phyloP scores from a whole-genome alignment of 306 rosid species.

The Sesbania bispinosa region DNA sequence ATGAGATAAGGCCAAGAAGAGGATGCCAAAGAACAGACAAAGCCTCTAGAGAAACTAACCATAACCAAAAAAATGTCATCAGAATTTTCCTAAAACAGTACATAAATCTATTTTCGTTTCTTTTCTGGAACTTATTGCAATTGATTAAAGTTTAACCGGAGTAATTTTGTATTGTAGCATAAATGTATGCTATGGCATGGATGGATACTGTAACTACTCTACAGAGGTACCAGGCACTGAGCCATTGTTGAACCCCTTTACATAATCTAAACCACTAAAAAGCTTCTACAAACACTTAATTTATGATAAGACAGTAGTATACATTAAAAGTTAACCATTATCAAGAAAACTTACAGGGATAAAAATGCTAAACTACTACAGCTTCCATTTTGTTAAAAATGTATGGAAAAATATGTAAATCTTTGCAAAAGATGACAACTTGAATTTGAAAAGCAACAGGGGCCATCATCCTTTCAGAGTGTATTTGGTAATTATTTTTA shows the following conservation, averaged over 20 bases:
- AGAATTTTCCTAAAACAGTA: slow-evolving; percentile 4
- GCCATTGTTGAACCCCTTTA: background rate
- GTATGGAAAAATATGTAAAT: background rate
- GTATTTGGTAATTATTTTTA: background rate
- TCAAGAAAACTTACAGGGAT: background rate
- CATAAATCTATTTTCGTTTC: slow-evolving; percentile 3
- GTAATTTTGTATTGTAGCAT: background rate
- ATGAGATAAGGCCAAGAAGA: background rate
- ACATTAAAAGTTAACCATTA: background rate
- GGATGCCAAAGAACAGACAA: slow-evolving; percentile 11
- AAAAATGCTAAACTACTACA: background rate
- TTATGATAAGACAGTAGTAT: background rate
- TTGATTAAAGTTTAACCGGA: background rate
- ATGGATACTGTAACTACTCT: background rate
- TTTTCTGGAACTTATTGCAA: background rate
- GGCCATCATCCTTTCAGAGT: slow-evolving; percentile 8
- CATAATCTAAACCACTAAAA: background rate
- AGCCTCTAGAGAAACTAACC: background rate
- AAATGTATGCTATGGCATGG: slow-evolving; percentile 3
- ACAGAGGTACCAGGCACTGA: background rate
- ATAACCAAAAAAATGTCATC: background rate
- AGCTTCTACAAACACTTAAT: background rate
- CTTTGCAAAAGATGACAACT: background rate
- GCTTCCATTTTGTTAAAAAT: background rate
- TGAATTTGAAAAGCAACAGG: background rate